phyloP scores from a whole-genome alignment of 257 asterid species.

The Solanum peruvianum region DNA sequence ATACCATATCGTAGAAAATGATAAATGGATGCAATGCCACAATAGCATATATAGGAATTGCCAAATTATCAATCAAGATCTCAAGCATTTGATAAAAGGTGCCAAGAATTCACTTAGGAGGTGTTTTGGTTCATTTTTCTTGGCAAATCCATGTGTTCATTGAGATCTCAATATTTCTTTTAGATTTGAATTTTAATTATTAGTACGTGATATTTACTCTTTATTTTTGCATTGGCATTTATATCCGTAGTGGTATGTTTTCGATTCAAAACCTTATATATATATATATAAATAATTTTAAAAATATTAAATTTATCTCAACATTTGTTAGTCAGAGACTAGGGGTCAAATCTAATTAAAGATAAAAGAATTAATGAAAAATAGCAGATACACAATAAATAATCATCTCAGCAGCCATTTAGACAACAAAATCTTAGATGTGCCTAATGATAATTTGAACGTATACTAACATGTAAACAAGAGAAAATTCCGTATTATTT shows the following conservation, averaged over 20 bases:
- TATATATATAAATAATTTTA: too few relatives aligned
- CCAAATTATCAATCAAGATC: background rate
- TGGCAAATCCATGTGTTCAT: background rate
- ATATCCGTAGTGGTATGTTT: background rate
- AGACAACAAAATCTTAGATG: background rate
- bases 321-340: background rate
- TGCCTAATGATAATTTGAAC: background rate
- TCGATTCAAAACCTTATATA: background rate
- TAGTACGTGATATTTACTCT: background rate
- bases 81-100: background rate
- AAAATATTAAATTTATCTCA: too few relatives aligned
- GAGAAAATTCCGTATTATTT: background rate
- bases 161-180: background rate
- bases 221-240: background rate
- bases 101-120: background rate
- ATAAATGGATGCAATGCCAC: background rate
- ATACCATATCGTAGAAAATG: background rate
- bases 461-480: background rate
- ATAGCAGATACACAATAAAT: too few relatives aligned
- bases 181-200: background rate
- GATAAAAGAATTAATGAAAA: background rate
- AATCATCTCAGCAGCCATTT: background rate
- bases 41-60: background rate
- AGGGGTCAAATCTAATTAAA: too few relatives aligned
- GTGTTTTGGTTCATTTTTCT: background rate